phyloP scores from a whole-genome alignment of 768 basidiomycete species.

The Butyriboletus loyo region DNA sequence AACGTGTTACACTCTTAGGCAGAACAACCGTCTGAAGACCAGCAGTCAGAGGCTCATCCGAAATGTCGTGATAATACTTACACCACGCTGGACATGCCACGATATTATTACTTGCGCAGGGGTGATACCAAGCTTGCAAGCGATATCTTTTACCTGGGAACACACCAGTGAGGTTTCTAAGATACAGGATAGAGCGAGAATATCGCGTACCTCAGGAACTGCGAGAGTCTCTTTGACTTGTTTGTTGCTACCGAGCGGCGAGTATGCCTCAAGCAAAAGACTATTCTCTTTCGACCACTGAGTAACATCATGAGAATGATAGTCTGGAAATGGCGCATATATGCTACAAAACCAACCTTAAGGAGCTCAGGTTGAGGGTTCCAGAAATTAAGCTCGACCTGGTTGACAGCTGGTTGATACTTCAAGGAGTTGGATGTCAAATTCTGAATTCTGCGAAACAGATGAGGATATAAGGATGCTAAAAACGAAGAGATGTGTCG shows the following conservation, averaged over 20 bases:
- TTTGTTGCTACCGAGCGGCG: constrained; percentile 63
- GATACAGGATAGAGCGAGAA: background rate
- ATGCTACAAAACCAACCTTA: constrained; percentile 38
- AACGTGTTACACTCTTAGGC: constrained; percentile 73
- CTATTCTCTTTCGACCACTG: constrained; percentile 68
- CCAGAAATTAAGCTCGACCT: constrained; percentile 77
- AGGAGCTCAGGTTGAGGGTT: constrained; percentile 77
- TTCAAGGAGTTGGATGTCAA: constrained; percentile 59
- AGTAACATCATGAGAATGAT: background rate
- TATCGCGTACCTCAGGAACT: constrained; percentile 47
- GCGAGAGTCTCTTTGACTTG: constrained; percentile 56
- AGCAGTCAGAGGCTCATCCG: background rate
- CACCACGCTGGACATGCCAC: constrained; percentile 76
- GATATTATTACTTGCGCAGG: constrained; percentile 74
- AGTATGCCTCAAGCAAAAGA: constrained; percentile 72
- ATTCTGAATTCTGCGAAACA: constrained; percentile 47
- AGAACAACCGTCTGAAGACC: constrained; percentile 57
- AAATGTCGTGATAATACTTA: constrained; percentile 31
- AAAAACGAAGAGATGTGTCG: background rate
- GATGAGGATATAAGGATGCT: background rate
- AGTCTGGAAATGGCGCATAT: background rate
- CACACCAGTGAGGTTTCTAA: background rate
- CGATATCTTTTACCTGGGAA: constrained; percentile 51
- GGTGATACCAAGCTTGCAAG: constrained; percentile 61
- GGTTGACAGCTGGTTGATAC: constrained; percentile 67